Evolutionary conservation across 176 grass and related monocot genomes (phyloP).

Genomic region (Hsuehochloa calcarea): DNA sequence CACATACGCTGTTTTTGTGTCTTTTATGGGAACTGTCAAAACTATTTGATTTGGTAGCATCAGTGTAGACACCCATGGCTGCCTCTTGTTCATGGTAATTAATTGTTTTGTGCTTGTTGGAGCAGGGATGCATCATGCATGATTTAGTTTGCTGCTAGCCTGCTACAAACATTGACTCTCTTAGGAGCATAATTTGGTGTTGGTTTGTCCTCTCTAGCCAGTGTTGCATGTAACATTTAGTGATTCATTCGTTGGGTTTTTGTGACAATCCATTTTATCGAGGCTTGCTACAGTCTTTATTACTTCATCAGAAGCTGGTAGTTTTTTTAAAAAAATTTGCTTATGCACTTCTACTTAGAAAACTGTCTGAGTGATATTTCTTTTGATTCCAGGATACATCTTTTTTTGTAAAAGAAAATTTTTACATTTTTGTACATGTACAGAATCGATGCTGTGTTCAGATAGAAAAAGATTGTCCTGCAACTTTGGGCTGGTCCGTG

Average conservation of each 20-base stretch:
- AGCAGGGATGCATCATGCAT: not conserved
- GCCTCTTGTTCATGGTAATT: not conserved
- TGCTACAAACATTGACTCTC: not conserved
- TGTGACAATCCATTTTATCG: not conserved
- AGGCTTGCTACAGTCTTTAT: not conserved
- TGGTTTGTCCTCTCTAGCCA: not conserved
- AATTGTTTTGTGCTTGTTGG: not conserved
- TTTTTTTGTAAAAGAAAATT: not conserved
- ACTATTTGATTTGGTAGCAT: not conserved
- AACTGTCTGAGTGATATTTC: not conserved
- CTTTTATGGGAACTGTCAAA: constrained; percentile 4
- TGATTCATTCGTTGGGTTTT: not conserved
- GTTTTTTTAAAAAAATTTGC: not conserved
- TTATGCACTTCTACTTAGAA: not conserved
- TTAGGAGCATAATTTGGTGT: not conserved
- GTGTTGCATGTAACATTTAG: not conserved
- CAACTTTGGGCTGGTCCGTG: not conserved
- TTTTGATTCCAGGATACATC: not conserved
- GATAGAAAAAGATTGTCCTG: not conserved
- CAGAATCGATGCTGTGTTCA: not conserved
- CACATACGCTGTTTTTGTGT: not conserved
- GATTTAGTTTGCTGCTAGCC: not conserved
- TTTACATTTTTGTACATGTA: not conserved
- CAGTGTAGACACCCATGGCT: not conserved
- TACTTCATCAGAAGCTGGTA: not conserved